Conservation (phyloP, 352 stramenopile species). For the Phytophthora pini region DNA sequence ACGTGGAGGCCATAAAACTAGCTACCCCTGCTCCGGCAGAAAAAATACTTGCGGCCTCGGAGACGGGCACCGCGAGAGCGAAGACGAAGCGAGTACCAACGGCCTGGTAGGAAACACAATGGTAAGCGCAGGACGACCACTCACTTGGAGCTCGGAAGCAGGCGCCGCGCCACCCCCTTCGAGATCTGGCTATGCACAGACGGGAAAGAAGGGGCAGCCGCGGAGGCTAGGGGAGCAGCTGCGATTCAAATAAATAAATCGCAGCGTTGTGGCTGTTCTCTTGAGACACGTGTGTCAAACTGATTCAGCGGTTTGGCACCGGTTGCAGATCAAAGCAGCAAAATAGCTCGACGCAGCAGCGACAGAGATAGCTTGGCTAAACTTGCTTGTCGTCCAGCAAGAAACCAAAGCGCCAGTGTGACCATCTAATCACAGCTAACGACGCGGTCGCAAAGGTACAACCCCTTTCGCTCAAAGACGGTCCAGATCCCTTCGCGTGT, state of each 20-base stretch:
- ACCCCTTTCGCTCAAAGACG: conserved; percentile 9
- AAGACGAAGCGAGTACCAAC: conserved; percentile 39
- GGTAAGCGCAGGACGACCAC: conserved; percentile 48
- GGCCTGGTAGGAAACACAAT: conserved; percentile 48
- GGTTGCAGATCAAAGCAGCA: no score
- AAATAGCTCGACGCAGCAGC: conserved; percentile 2
- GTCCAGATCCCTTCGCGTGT: conserved; percentile 39
- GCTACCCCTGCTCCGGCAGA: conserved; percentile 42
- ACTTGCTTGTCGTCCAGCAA: no score
- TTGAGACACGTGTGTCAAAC: conserved; percentile 34
- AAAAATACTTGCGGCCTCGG: conserved; percentile 38
- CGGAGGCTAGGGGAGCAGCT: conserved; percentile 34
- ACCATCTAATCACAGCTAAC: conserved; percentile 19
- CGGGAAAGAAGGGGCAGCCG: conserved; percentile 38
- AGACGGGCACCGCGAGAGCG: conserved; percentile 34
- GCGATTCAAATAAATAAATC: conserved; percentile 15
- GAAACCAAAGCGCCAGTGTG: neutral
- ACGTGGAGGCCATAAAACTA: conserved; percentile 70
- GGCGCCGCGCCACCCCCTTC: neutral
- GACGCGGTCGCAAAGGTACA: conserved; percentile 28
- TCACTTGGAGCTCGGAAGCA: conserved; percentile 17
- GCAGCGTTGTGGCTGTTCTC: conserved; percentile 32
- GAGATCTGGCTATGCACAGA: conserved; percentile 30
- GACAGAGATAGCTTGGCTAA: neutral
- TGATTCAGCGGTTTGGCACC: conserved; percentile 16